Percentiles rank a stretch among this genome's conserved stretches.
Conservation (phyloP, 106 monocot genomes). For the Platanthera guangdongensis region DNA sequence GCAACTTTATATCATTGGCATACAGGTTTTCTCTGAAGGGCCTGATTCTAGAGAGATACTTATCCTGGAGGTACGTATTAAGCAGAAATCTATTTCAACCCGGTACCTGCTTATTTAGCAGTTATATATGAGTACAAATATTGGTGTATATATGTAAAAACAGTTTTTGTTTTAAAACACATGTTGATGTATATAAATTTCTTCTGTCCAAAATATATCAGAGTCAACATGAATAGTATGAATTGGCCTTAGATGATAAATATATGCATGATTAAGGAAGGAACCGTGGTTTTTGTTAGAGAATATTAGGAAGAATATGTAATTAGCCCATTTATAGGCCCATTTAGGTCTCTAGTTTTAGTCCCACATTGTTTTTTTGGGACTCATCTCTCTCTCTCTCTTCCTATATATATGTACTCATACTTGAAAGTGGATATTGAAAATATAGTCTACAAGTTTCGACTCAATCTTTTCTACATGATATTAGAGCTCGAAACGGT, state of each 20-base stretch:
- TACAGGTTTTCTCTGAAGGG: slow-evolving; percentile 57
- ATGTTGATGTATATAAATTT: not conserved
- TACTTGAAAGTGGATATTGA: no score
- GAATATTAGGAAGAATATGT: no score
- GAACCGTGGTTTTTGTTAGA: no score
- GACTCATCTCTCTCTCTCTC: no score
- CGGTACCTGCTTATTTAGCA: not conserved
- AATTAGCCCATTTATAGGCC: no score
- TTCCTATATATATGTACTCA: no score
- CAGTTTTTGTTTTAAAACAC: not conserved
- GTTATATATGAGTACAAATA: not conserved
- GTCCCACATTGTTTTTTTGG: no score
- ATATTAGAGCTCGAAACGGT: no score
- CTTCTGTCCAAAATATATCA: not conserved
- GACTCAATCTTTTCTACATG: no score
- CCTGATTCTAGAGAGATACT: slow-evolving; percentile 59
- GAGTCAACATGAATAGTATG: not conserved
- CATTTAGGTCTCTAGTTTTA: no score
- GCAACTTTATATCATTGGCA: slow-evolving; percentile 55
- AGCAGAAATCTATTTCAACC: slow-evolving; percentile 1
- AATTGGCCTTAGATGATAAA: not conserved
- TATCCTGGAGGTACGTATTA: slow-evolving; percentile 69
- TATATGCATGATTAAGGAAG: not conserved
- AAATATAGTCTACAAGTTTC: no score
- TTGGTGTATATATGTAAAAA: not conserved